Evolutionary conservation across 495 filamentous ascomycete genomes (phyloP).

Genomic region (Darksidea phi): DNA sequence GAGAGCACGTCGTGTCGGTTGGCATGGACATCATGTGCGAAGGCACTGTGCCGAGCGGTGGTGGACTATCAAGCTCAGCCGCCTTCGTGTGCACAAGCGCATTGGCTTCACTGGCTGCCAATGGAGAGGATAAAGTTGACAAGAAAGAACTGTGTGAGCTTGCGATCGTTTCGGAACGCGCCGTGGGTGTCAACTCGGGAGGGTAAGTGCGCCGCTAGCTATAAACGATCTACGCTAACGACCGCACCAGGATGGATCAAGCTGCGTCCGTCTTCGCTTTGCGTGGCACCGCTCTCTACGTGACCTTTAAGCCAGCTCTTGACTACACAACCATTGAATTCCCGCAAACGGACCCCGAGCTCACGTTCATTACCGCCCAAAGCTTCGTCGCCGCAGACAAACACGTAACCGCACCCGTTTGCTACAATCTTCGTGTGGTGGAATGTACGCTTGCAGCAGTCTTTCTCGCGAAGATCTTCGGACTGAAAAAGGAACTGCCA

Average conservation of each 20-base stretch:
- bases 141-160: conserved; percentile 88
- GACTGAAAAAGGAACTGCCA: conserved; percentile 60
- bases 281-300: conserved; percentile 81
- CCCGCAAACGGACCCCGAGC: conserved; percentile 75
- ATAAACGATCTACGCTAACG: conserved; percentile 5
- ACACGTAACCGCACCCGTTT: conserved; percentile 84
- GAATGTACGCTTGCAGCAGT: conserved; percentile 90
- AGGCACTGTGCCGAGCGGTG: conserved; percentile 86
- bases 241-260: conserved; percentile 76
- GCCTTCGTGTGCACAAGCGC: conserved; percentile 91
- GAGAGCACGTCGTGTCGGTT: conserved; percentile 57
- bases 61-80: conserved; percentile 88
- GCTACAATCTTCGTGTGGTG: conserved; percentile 95
- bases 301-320: conserved; percentile 83
- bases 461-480: conserved; percentile 61
- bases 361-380: conserved; percentile 91
- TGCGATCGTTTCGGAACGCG: conserved; percentile 88
- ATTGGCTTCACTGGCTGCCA: conserved; percentile 81
- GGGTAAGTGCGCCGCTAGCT: conserved; percentile 57
- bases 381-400: conserved; percentile 93
- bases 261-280: conserved; percentile 92
- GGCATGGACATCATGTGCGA: conserved; percentile 89
- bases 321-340: conserved; percentile 75
- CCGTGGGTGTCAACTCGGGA: conserved; percentile 94
- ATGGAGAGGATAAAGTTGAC: conserved; percentile 73